Base-by-base conservation (phyloP, 2,329 filamentous ascomycete genomes). In the Cercospora berteroae region DNA sequence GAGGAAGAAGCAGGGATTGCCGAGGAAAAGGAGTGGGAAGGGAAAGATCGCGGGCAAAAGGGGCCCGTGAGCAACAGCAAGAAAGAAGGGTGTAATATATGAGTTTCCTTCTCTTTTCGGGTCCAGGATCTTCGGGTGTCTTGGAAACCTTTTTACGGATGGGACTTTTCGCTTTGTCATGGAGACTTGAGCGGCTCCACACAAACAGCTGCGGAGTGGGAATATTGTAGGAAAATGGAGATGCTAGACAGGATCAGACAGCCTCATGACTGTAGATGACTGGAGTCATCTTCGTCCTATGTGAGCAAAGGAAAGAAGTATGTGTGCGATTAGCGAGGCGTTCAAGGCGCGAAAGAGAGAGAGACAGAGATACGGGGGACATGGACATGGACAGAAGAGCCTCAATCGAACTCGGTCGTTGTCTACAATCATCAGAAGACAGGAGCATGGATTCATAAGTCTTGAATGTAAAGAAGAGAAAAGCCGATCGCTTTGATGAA, bases 1-100 rank as follows among this genome's bases (percentile, higher is more conserved):
- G 36, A 66, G 76, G 64, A 74, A 72, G 67, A 73, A 73, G 65
- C 60, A 72, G 56, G 71, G 70, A 7, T 59, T 73, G 44, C 73
- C 71, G 5, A 69, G 67, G 58, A 67, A 44, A 27, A 65, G 50
- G 12, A 36, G n/a, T 27, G 59, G 60, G 62, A 64, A 59, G 27
- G 55, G 60, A 9, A 42, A 3, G 6, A 18, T 10, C 2, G 58
- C 42, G 7, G 64, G 16, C 20, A 67, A 61, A 48, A 67, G 64
- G 57, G 65, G 60, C 10, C 29, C 64, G 56, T 67, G 56, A 52
- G 36, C 3, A 10, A 16, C 20, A 5, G 16, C 4, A 12, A 20
- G 42, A 7, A 52, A 27, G 25, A 25, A 12, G 27, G 44, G 20
- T 39, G 60, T 63, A 55, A 56, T 55, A 55, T 56, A 42, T 29